These are phyloP conservation scores for Sporisorium sorghi DNA, from an alignment of 1,284 basidiomycete species.

Conservation along the genomic window DNA sequence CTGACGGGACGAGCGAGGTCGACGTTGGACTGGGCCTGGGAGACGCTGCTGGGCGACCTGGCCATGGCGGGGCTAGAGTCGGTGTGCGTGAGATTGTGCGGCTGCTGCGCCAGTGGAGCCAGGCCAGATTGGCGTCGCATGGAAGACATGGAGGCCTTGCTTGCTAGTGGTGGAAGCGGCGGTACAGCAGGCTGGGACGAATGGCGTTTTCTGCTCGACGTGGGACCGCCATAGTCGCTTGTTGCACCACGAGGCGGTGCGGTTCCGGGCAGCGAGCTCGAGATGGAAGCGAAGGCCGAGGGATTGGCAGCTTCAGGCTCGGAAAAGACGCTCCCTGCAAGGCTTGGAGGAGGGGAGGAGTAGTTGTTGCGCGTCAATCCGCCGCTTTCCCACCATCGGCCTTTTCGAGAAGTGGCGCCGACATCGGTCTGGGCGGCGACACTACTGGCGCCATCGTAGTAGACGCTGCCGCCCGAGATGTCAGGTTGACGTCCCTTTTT, in stretches of 20 bases:
- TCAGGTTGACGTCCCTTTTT: constrained; percentile 39
- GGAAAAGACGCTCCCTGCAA: constrained; percentile 60
- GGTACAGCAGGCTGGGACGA: constrained; percentile 29
- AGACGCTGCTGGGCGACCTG: constrained; percentile 11
- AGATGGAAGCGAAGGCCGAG: constrained; percentile 29
- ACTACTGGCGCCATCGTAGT: constrained; percentile 49
- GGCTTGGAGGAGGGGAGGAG: constrained; percentile 48
- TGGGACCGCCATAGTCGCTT: constrained; percentile 52
- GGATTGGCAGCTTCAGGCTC: constrained; percentile 43
- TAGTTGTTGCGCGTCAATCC: constrained; percentile 40
- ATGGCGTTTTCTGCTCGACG: constrained; percentile 25
- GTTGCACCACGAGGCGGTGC: constrained; percentile 28
- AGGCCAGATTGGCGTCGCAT: constrained; percentile 37
- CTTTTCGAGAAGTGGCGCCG: constrained; percentile 25
- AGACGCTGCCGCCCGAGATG: constrained; percentile 46
- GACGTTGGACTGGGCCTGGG: constrained; percentile 3
- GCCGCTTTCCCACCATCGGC: constrained; percentile 59
- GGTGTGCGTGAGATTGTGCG: constrained; percentile 43
- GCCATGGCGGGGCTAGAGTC: constrained; percentile 22
- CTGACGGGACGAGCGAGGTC: constrained; percentile 40
- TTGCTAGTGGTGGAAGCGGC: constrained; percentile 39
- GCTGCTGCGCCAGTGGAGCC: constrained; percentile 52
- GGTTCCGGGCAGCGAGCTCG: constrained; percentile 14
- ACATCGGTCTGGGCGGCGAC: constrained; percentile 45
- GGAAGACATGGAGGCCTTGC: constrained; percentile 32